phyloP scores from a whole-genome alignment of 805 yeast species.

The Kluyveromyces dobzhanskii region DNA sequence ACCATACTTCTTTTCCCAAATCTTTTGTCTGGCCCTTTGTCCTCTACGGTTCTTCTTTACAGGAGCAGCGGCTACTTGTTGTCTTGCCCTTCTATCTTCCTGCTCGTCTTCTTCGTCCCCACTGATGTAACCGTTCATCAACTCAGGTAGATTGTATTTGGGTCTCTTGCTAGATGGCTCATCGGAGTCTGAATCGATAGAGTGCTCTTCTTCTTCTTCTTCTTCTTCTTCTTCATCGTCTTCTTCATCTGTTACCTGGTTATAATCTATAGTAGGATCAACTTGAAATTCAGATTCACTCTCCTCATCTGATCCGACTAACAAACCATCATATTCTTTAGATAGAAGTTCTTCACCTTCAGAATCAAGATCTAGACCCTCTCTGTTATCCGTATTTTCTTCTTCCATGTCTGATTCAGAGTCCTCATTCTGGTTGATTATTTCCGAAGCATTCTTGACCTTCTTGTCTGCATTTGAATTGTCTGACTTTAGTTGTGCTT shows the following conservation, averaged over 20 bases:
- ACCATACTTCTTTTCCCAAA: conserved; percentile 93
- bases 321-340: conserved; percentile 31
- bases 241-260: conserved; percentile 7
- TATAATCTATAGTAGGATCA: conserved; percentile 21
- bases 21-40: conserved; percentile 92
- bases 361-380: conserved; percentile 10
- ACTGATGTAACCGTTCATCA: conserved; percentile 75
- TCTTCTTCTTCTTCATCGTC: conserved; percentile 17
- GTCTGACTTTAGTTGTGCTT: background rate
- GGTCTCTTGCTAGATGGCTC: conserved; percentile 18
- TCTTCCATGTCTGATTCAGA: background rate
- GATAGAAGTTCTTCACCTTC: conserved; percentile 20
- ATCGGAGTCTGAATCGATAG: conserved; percentile 31
- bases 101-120: conserved; percentile 66
- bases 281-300: conserved; percentile 29
- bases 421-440: too few relatives aligned
- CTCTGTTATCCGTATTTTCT: conserved; percentile 15
- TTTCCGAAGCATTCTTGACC: too few relatives aligned
- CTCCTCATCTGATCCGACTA: conserved; percentile 34
- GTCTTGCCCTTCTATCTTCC: conserved; percentile 38
- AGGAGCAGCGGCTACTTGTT: conserved; percentile 29
- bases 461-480: background rate
- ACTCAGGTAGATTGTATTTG: conserved; percentile 47
- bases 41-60: conserved; percentile 86
- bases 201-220: conserved; percentile 26